Conservation (phyloP, 2,329 filamentous ascomycete genomes). For the Colletotrichum graminicola region DNA sequence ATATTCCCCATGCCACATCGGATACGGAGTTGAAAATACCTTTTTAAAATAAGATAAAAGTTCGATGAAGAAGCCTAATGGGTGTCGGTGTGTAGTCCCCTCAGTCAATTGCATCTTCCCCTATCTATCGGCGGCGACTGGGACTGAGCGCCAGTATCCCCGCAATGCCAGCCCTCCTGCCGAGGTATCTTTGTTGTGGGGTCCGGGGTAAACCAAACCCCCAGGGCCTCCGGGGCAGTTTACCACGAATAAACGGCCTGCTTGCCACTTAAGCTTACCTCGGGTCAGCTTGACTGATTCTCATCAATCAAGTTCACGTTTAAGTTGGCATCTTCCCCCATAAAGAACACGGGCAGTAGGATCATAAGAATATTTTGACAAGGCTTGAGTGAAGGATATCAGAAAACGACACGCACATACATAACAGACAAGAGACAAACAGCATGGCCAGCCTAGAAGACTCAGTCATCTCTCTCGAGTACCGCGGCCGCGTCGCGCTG, state of each 20-base stretch:
- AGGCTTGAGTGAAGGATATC: not conserved
- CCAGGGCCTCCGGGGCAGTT: not conserved
- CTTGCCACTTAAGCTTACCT: not conserved
- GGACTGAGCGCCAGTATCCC: constrained; percentile 24
- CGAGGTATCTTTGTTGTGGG: constrained; percentile 42
- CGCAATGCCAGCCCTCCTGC: constrained; percentile 35
- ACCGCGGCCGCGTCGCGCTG: constrained; percentile 66
- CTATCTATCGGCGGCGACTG: not conserved
- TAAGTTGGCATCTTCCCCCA: not conserved
- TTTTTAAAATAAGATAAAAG: not conserved
- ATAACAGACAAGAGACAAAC: not conserved
- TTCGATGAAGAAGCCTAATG: not conserved
- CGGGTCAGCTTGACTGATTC: too few species aligned
- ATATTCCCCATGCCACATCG: not conserved
- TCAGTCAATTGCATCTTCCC: not conserved
- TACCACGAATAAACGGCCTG: constrained; percentile 12
- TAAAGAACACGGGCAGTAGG: not conserved
- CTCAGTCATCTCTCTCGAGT: constrained; percentile 54
- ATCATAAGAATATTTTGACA: not conserved
- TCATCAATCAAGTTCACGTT: not conserved
- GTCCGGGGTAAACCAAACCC: constrained; percentile 31
- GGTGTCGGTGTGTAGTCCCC: not conserved
- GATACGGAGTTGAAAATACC: constrained; percentile 10
- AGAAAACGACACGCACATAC: not conserved
- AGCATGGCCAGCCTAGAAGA: constrained; percentile 35